A percentile compares a stretch with the other conserved stretches of the same genome.
Conservation (phyloP, 495 filamentous ascomycete genomes). For the Tetracladium setigerum region DNA sequence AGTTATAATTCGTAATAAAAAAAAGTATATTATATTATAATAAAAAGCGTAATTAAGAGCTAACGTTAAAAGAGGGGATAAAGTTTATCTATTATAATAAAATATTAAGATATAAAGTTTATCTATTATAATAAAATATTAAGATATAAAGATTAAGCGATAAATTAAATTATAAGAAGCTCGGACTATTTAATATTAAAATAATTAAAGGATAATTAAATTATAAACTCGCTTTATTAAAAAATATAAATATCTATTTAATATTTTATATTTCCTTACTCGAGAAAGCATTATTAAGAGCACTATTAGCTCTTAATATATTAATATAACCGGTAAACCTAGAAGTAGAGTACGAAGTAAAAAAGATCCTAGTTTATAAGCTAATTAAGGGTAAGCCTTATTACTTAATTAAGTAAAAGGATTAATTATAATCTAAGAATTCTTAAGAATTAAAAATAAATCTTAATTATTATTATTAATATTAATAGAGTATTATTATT, state of each 20-base stretch:
- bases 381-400: no score
- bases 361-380: constrained; percentile 2
- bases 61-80: constrained; percentile 19
- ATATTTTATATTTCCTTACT: constrained; percentile 7
- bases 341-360: not conserved
- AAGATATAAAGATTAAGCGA: constrained; percentile 20
- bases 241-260: constrained; percentile 6
- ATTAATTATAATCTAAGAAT: constrained; percentile 2
- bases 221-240: constrained; percentile 6
- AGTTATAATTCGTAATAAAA: constrained; percentile 15
- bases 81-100: constrained; percentile 23
- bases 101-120: constrained; percentile 22
- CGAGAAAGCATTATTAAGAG: not conserved
- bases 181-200: constrained; percentile 13
- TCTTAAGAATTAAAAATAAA: not conserved
- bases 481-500: not conserved
- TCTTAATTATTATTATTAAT: not conserved
- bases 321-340: constrained; percentile 2
- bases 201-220: not conserved
- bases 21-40: constrained; percentile 12
- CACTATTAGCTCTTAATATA: constrained; percentile 2
- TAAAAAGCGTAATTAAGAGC: not conserved
- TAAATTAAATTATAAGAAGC: constrained; percentile 21
- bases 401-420: no score
- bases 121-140: constrained; percentile 21